Evolutionary conservation across 2,329 filamentous ascomycete genomes (phyloP).

Genomic region (Penicillium decumbens): DNA sequence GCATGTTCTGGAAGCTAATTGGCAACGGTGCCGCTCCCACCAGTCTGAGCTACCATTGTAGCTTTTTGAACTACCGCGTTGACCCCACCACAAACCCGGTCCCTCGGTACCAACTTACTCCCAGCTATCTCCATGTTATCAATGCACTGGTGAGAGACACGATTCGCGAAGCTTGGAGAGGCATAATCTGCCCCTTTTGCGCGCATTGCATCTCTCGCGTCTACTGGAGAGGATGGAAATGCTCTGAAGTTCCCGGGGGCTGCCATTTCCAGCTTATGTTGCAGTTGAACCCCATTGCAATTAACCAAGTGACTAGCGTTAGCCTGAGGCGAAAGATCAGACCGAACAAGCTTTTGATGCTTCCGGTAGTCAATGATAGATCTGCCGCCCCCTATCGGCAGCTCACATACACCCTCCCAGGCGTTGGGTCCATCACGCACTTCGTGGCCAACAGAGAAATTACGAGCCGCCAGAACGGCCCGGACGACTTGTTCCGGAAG

Average conservation of each 20-base stretch:
- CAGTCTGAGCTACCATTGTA: conserved; percentile 48
- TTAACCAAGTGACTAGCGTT: conserved; percentile 29
- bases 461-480: conserved; percentile 50
- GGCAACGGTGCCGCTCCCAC: conserved; percentile 32
- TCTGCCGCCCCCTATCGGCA: conserved; percentile 30
- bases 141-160: conserved; percentile 43
- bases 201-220: conserved; percentile 57
- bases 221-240: conserved; percentile 60
- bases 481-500: conserved; percentile 57
- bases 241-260: conserved; percentile 25
- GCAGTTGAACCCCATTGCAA: conserved; percentile 26
- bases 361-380: conserved; percentile 30
- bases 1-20: conserved; percentile 49
- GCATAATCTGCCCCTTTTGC: conserved; percentile 64
- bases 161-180: conserved; percentile 53
- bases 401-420: conserved; percentile 31
- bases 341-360: conserved; percentile 26
- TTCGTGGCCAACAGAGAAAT: conserved; percentile 54
- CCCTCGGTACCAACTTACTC: background rate
- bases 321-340: conserved; percentile 28
- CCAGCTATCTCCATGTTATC: conserved; percentile 24
- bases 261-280: conserved; percentile 45
- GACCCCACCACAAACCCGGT: conserved; percentile 35
- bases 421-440: conserved; percentile 50
- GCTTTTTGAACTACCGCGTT: conserved; percentile 55